phyloP scores from a whole-genome alignment of 2,329 filamentous ascomycete species.

The Paecilomyces formosus region DNA sequence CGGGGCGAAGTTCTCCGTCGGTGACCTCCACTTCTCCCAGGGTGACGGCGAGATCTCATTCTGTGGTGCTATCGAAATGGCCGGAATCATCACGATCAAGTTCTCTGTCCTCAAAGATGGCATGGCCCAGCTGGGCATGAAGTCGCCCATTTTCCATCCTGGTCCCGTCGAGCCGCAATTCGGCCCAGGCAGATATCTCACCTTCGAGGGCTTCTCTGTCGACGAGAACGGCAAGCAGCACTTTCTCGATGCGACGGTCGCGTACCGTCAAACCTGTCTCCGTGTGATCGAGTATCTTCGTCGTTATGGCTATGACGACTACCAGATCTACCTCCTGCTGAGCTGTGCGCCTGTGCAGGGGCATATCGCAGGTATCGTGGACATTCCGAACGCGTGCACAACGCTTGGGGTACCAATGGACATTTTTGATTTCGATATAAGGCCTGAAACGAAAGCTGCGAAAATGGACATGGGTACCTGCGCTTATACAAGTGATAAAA shows the following conservation, averaged over 20 bases:
- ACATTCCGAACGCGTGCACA: constrained; percentile 86
- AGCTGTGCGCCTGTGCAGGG: constrained; percentile 83
- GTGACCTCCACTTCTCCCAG: constrained; percentile 80
- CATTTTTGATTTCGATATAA: constrained; percentile 91
- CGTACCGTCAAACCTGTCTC: constrained; percentile 74
- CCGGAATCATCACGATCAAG: constrained; percentile 82
- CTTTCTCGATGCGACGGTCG: constrained; percentile 77
- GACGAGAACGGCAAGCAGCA: constrained; percentile 85
- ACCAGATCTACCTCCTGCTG: constrained; percentile 80
- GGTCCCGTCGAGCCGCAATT: constrained; percentile 86
- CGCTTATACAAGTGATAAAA: constrained; percentile 48
- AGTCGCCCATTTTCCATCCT: constrained; percentile 76
- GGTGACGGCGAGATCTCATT: constrained; percentile 89
- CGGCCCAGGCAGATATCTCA: constrained; percentile 71
- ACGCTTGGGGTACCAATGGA: constrained; percentile 85
- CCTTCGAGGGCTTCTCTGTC: constrained; percentile 85
- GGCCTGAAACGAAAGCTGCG: constrained; percentile 54
- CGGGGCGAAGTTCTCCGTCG: constrained; percentile 84
- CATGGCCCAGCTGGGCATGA: constrained; percentile 65
- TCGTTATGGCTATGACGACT: constrained; percentile 60
- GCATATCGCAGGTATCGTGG: constrained; percentile 81
- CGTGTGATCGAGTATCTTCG: constrained; percentile 72
- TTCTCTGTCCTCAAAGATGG: constrained; percentile 82
- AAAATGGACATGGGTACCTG: constrained; percentile 64
- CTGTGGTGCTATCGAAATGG: constrained; percentile 89